Base-by-base conservation (phyloP, 1,139 yeast species). In the Nakaseomyces kungkrabaensis region DNA sequence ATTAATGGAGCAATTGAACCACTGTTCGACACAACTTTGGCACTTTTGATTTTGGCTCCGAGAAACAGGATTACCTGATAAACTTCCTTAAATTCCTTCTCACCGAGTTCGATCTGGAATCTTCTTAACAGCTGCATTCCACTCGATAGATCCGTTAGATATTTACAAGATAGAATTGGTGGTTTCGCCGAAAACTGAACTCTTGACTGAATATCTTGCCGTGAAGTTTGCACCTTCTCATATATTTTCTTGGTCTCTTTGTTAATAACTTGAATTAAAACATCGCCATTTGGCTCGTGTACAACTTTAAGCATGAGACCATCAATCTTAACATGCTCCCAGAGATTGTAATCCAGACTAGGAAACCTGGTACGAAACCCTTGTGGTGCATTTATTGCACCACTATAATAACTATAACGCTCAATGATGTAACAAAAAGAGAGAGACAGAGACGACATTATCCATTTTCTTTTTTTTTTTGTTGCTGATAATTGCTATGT, bases 161-260 rank as follows among this genome's bases (percentile, higher is more conserved):
- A 50, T 17, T 47, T 47, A 24, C 43, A 43, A 13, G 49, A 47
- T 9, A 43, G 11, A 36, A 43, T 29, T 10, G 49, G 49, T 22
- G 25, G 29, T 26, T 37, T 42, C 7, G 37, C 41, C 13, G 48
- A 40, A 22, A 46, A 46, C 10, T 29, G 44, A n/a, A 29, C 44
- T 1, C 8, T 25, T 5, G 42, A 38, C 1, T 38, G 31, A 4
- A 38, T 25, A 9, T 4, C 5, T 24, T 5, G 17, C 6, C 29
- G 24, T 2, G 38, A 13, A 6, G 38, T 36, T 4, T 13, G 24
- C 6, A 36, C 13, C 11, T 5, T 36, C 10, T 36, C 38, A 17
- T 36, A 36, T 5, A 36, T 25, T 6, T 17, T 13, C 36, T 5
- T n/a, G 5, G 13, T 33, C 7, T 33, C 13, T 4, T 33, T 11